Base-by-base conservation (phyloP, 148 eudicot genomes). In the Pharnaceum exiguum region DNA sequence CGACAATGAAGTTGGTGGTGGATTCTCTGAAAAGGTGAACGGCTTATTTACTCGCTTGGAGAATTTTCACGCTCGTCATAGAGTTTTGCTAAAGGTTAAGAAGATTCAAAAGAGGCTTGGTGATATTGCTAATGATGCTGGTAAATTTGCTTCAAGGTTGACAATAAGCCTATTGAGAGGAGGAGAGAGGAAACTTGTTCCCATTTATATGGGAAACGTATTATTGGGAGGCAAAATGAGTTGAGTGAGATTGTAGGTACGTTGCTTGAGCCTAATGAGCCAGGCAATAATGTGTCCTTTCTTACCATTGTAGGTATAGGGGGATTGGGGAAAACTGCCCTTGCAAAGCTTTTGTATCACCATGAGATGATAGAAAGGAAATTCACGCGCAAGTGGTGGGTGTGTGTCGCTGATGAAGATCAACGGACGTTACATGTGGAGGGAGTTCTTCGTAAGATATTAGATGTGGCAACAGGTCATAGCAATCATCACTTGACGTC, bases 231-330 rank as follows among this genome's bases (percentile, higher is more conserved):
- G 47, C 70, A 54, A 2, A 22, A 30, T 2, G 75, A 71, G 31
- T 65, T 52, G 52, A 58, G 22, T n/a, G n/a, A n/a, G n/a, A n/a
- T n/a, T n/a, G n/a, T n/a, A n/a, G n/a, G n/a, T n/a, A n/a, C n/a
- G n/a, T 10, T 71, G 43, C 15, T 59, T 3, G 35, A 23, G 25
- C 21, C 48, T 18, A 39, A 51, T 40, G 45, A 18, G 7, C 1
- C 29, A 3, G 18, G 32, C 1, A 62, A 22, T 17, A n/a, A n/a
- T n/a, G 61, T 71, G 10, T 42, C 24, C 17, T 35, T 51, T 13
- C 15, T 68, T 60, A 31, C 70, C 8, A 65, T 71, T 18, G 66
- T 71, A 57, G 70, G 70, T 21, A 45, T 60, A 1, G 62, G 75
- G 0, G 70, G 75, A 12, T 15, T 65, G 11, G 75, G 75, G 15